Evolutionary conservation across 1,284 basidiomycete species (phyloP).

Genomic region (Microbotryum silenes-acaulis): DNA sequence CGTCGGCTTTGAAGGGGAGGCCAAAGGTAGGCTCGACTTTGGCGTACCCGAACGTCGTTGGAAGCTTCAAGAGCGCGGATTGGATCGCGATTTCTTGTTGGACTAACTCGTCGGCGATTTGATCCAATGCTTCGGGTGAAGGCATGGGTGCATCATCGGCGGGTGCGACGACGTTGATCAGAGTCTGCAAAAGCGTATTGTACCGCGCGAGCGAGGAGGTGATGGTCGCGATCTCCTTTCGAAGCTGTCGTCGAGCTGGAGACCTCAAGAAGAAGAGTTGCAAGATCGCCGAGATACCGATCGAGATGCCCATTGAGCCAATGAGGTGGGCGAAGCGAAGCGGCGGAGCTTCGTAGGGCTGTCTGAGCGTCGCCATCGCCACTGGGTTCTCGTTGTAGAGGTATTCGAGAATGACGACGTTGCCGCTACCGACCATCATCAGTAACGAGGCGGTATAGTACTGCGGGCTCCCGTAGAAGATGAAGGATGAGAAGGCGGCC

Average conservation of each 20-base stretch:
- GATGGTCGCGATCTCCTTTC: constrained; percentile 19
- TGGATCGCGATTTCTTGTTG: constrained; percentile 25
- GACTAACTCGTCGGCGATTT: constrained; percentile 18
- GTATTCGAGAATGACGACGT: constrained; percentile 20
- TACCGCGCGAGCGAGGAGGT: constrained; percentile 24
- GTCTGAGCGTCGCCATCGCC: background rate
- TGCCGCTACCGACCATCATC: constrained; percentile 12
- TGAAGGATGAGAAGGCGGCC: constrained; percentile 20
- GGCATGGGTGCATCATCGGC: constrained; percentile 22
- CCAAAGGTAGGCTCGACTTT: constrained; percentile 23
- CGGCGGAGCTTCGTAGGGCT: constrained; percentile 13
- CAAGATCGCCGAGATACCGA: constrained; percentile 21
- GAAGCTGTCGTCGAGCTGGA: constrained; percentile 22
- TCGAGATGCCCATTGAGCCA: constrained; percentile 18
- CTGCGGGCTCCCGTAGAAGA: constrained; percentile 16
- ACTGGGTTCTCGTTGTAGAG: constrained; percentile 18
- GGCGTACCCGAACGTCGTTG: constrained; percentile 23
- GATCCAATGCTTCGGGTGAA: constrained; percentile 14
- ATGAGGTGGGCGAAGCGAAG: constrained; percentile 23
- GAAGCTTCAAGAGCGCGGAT: constrained; percentile 14
- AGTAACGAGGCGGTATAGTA: constrained; percentile 22
- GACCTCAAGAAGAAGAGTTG: constrained; percentile 28
- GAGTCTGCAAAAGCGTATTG: constrained; percentile 26
- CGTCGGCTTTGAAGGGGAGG: constrained; percentile 19
- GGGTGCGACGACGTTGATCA: constrained; percentile 24